These are phyloP conservation scores for Debaryomyces robertsiae DNA, from an alignment of 1,139 yeast species.

Conservation along the genomic window DNA sequence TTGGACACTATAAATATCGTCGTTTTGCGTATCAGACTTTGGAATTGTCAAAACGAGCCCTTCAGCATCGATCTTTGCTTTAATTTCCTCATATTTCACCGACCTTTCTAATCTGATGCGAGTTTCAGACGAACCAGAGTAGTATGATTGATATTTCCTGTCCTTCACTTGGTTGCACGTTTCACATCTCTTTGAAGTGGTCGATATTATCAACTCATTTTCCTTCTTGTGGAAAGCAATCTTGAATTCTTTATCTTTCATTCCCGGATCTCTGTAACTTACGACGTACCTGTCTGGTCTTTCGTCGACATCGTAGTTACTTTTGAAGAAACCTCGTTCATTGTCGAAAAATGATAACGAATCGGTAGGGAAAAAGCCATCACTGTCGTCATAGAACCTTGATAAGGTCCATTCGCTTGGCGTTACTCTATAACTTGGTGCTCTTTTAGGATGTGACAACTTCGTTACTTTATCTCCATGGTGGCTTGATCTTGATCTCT, in stretches of 20 bases:
- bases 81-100: constrained; percentile 25
- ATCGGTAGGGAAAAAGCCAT: neutral
- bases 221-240: constrained; percentile 28
- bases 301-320: constrained; percentile 27
- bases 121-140: constrained; percentile 24
- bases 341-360: neutral
- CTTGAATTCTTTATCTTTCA: constrained; percentile 26
- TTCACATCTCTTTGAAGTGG: constrained; percentile 17
- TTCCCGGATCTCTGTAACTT: constrained; percentile 22
- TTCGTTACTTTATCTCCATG: neutral
- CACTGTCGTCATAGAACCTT: constrained; percentile 1
- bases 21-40: constrained; percentile 23
- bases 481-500: constrained; percentile 11
- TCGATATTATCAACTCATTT: constrained; percentile 26
- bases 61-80: constrained; percentile 24
- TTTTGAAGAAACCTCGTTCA: constrained; percentile 1
- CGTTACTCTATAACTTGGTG: neutral
- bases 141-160: constrained; percentile 17
- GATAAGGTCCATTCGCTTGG: neutral
- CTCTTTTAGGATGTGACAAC: neutral
- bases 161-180: constrained; percentile 18
- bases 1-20: constrained; percentile 21
- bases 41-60: constrained; percentile 27
- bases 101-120: constrained; percentile 27
- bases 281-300: constrained; percentile 27